phyloP scores from a whole-genome alignment of 495 filamentous ascomycete species.

The Aspergillus hancockii region DNA sequence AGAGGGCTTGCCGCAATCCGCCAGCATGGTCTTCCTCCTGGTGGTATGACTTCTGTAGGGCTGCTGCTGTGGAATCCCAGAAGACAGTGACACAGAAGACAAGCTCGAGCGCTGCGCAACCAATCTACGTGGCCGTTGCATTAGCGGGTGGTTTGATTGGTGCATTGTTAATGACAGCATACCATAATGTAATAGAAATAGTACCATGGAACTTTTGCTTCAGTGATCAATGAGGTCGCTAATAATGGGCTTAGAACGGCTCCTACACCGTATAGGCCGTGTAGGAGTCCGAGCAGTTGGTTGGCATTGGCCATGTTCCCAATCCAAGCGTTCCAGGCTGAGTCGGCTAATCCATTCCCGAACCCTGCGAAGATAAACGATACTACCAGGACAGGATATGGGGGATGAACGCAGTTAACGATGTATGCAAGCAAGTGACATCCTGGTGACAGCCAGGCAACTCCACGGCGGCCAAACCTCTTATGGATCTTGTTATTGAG shows the following conservation, averaged over 20 bases:
- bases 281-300: slow-evolving; percentile 56
- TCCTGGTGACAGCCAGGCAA: slow-evolving; percentile 64
- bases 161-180: slow-evolving; percentile 10
- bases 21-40: slow-evolving; percentile 33
- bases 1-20: slow-evolving; percentile 56
- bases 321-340: slow-evolving; percentile 66
- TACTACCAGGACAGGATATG: slow-evolving; percentile 58
- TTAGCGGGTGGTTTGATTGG: neutral
- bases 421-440: slow-evolving; percentile 66
- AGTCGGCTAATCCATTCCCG: slow-evolving; percentile 60
- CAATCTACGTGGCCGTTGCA: slow-evolving; percentile 45
- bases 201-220: slow-evolving; percentile 52
- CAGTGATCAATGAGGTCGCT: slow-evolving; percentile 57
- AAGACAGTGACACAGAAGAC: slow-evolving; percentile 57
- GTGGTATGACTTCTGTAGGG: slow-evolving; percentile 52
- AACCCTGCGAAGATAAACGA: slow-evolving; percentile 60
- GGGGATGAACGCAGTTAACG: slow-evolving; percentile 58
- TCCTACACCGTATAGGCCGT: slow-evolving; percentile 61
- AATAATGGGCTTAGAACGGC: slow-evolving; percentile 56
- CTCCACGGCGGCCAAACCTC: slow-evolving; percentile 70
- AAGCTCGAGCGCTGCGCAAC: slow-evolving; percentile 62
- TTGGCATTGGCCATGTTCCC: slow-evolving; percentile 62
- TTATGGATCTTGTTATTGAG: slow-evolving; percentile 58
- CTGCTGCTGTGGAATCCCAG: slow-evolving; percentile 63
- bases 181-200: slow-evolving; percentile 65